Conservation (phyloP, 768 basidiomycete species). For the Tephrocybe sp. region DNA sequence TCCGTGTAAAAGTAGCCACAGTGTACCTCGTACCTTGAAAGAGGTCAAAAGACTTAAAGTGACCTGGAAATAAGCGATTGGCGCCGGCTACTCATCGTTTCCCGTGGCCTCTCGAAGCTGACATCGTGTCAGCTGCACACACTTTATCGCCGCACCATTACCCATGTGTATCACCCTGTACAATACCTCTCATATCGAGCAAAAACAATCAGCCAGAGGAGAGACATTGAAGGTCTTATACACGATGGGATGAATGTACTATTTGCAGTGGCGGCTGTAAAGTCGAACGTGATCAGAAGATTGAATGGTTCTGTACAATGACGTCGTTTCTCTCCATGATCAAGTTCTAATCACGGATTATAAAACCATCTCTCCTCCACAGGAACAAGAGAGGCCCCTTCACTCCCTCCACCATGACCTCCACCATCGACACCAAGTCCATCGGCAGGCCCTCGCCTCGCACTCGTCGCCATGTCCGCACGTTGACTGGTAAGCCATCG, state of each 20-base stretch:
- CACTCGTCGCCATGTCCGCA: slow-evolving; percentile 66
- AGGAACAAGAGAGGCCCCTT: background rate
- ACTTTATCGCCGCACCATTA: background rate
- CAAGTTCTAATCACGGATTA: slow-evolving; percentile 9
- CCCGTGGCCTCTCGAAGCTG: slow-evolving; percentile 1
- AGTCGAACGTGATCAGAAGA: background rate
- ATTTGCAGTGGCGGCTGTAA: background rate
- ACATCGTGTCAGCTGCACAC: background rate
- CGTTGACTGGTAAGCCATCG: slow-evolving; percentile 53
- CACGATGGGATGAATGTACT: background rate
- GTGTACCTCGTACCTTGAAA: background rate
- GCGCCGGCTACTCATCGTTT: background rate
- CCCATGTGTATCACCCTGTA: background rate
- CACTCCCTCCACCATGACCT: slow-evolving; percentile 49
- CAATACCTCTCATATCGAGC: background rate
- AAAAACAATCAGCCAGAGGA: background rate
- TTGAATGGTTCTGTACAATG: slow-evolving; percentile 1
- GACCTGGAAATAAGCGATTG: background rate
- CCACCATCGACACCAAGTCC: slow-evolving; percentile 59
- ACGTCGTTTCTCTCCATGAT: slow-evolving; percentile 5
- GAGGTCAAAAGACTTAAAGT: background rate
- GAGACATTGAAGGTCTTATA: background rate
- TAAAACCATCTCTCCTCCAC: slow-evolving; percentile 11
- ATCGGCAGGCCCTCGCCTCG: slow-evolving; percentile 59
- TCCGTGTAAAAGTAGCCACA: too few relatives aligned